phyloP scores from a whole-genome alignment of 805 yeast species.

The Yamadazyma philogaea region DNA sequence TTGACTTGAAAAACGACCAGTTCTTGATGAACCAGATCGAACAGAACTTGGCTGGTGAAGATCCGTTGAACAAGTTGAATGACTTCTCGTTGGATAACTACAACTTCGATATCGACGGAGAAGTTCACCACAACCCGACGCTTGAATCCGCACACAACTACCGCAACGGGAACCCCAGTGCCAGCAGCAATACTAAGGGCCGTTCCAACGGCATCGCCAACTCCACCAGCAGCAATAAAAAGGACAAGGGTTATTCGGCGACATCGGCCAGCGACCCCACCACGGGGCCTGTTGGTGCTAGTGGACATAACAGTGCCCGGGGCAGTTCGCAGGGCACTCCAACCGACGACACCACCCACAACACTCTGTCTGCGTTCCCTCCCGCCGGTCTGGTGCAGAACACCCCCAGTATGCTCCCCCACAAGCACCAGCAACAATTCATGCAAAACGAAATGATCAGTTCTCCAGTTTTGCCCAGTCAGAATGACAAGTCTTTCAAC shows the following conservation, averaged over 20 bases:
- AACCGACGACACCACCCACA: neutral
- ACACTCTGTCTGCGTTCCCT: conserved; percentile 12
- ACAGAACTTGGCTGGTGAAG: conserved; percentile 24
- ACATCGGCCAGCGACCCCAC: neutral
- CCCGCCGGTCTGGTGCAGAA: conserved; percentile 12
- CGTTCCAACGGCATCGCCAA: neutral
- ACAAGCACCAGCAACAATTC: conserved; percentile 8
- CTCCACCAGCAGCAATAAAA: conserved; percentile 1
- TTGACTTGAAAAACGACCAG: conserved; percentile 15
- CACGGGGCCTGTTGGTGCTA: neutral
- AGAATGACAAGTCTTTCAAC: conserved; percentile 39
- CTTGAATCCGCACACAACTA: neutral
- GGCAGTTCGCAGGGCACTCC: neutral
- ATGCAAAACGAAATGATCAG: conserved; percentile 14
- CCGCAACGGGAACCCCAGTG: neutral
- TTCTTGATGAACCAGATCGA: conserved; percentile 17
- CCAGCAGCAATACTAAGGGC: neutral
- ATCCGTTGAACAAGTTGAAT: conserved; percentile 4
- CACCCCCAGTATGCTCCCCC: conserved; percentile 12
- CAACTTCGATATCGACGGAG: conserved; percentile 21
- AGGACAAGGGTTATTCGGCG: no score
- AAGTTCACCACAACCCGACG: conserved; percentile 9
- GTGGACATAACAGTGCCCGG: neutral
- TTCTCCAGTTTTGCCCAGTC: conserved; percentile 42
- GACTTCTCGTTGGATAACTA: conserved; percentile 13